phyloP scores from a whole-genome alignment of 2,329 filamentous ascomycete genomes.

The Madurella fahalii region DNA sequence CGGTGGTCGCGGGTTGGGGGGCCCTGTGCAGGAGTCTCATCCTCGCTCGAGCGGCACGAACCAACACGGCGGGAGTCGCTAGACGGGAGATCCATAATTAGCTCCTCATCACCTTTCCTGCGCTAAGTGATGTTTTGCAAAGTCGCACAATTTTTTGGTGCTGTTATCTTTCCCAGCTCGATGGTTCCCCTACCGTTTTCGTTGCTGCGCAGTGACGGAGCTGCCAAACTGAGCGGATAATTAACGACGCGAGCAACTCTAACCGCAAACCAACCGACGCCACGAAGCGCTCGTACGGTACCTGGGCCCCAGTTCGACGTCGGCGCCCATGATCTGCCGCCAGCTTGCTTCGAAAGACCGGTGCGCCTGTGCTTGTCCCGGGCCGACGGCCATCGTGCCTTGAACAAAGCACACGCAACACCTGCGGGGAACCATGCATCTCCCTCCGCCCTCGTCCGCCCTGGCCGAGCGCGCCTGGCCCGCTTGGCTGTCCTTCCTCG shows the following conservation, averaged over 20 bases:
- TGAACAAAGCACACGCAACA: neutral
- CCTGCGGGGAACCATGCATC: constrained; percentile 6
- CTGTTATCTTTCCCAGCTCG: neutral
- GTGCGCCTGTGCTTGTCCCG: constrained; percentile 12
- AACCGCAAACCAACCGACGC: neutral
- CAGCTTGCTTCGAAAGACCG: constrained; percentile 6
- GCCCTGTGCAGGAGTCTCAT: neutral
- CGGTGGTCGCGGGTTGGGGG: neutral
- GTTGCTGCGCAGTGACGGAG: neutral
- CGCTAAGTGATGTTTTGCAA: neutral
- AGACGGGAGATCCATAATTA: neutral
- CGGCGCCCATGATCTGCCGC: constrained; percentile 13
- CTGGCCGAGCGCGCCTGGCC: constrained; percentile 8
- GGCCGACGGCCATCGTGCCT: constrained; percentile 8
- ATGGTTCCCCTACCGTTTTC: neutral
- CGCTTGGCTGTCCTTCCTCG: constrained; percentile 7
- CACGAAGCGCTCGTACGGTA: neutral
- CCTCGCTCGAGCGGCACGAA: neutral
- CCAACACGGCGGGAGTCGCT: neutral
- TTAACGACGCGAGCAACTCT: neutral
- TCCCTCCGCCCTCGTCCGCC: constrained; percentile 3
- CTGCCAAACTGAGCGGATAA: neutral
- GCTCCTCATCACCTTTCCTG: neutral
- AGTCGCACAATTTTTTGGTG: neutral
- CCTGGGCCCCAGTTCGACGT: neutral